Evolutionary conservation across 2,329 filamentous ascomycete genomes (phyloP).

Genomic region (Microsporum audouinii): DNA sequence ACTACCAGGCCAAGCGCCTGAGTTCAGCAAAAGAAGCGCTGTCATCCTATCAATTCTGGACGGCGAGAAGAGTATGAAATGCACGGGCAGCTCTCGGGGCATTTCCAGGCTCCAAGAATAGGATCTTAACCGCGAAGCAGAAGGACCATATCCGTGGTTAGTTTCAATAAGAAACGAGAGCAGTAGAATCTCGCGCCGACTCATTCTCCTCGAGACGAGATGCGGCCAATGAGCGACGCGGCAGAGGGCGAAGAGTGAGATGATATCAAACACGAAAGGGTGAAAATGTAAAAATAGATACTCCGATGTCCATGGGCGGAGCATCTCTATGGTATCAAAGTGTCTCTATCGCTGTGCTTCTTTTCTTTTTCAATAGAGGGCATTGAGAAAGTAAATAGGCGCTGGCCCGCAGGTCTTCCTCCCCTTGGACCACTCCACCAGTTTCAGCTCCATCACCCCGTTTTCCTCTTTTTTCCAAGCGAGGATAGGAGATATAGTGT

Average conservation of each 20-base stretch:
- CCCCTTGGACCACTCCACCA: not conserved
- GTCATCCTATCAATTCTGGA: not conserved
- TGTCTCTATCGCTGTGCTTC: not conserved
- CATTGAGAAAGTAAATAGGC: conserved; percentile 2
- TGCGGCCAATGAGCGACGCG: conserved; percentile 1
- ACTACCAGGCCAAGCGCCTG: not conserved
- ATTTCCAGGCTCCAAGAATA: not conserved
- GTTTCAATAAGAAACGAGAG: not conserved
- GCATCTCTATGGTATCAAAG: not conserved
- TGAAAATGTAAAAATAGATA: not conserved
- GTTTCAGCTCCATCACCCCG: not conserved
- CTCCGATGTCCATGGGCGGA: not conserved
- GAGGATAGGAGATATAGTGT: not conserved
- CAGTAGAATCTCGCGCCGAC: conserved; percentile 1
- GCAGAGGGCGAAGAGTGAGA: not conserved
- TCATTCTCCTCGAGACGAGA: not conserved
- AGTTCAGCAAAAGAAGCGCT: not conserved
- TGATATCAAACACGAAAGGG: conserved; percentile 1
- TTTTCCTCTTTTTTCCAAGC: not conserved
- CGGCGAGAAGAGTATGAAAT: not conserved
- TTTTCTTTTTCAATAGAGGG: not conserved
- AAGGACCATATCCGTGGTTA: not conserved
- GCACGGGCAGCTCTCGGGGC: not conserved
- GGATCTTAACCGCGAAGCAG: not conserved
- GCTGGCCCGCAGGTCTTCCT: not conserved